Base-by-base conservation (phyloP, 306 rosid species). In the Lablab purpureus region DNA sequence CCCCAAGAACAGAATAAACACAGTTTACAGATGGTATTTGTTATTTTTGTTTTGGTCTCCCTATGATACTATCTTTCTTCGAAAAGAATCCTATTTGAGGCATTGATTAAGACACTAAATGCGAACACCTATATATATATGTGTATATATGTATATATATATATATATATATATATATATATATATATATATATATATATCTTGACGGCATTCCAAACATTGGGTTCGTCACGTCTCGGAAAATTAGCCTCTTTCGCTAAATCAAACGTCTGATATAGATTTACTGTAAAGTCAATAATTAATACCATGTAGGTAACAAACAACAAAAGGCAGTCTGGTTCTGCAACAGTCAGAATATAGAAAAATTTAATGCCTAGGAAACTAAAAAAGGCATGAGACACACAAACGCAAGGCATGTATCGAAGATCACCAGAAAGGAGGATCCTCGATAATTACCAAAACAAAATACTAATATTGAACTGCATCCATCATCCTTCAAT, bases 301-400 rank as follows among this genome's bases (percentile, higher is more conserved):
- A 21, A 47, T 47, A 36, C 27, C 55, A 1, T 74, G 40, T 4
- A 34, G 23, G 64, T 11, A 73, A 49, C 23, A 50, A n/a, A 50
- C 1, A 1, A 28, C 19, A 10, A 21, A 54, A 73, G 7, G 10
- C n/a, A 41, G 45, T 11, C 18, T 17, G 47, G 71, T 28, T 23
- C 19, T 27, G 46, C 34, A 34, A 27, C 56, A 74, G 79, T n/a
- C 66, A 59, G 28, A 70, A 60, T n/a, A 45, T 15, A 28, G 62
- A 47, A n/a, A 59, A 60, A 14, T 47, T 17, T 8, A 14, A 45
- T 43, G 37, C 74, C 22, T 3, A 67, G 19, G 73, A 43, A 65
- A 11, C 67, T 0, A 30, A 27, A n/a, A 28, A 62, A 30, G 13
- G 21, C 41, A 25, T 5, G 30, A 58, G 41, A 41, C 11, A 40